Evolutionary conservation across 192 early-diverging fungal species (phyloP).

Genomic region (Coemansia sp.): DNA sequence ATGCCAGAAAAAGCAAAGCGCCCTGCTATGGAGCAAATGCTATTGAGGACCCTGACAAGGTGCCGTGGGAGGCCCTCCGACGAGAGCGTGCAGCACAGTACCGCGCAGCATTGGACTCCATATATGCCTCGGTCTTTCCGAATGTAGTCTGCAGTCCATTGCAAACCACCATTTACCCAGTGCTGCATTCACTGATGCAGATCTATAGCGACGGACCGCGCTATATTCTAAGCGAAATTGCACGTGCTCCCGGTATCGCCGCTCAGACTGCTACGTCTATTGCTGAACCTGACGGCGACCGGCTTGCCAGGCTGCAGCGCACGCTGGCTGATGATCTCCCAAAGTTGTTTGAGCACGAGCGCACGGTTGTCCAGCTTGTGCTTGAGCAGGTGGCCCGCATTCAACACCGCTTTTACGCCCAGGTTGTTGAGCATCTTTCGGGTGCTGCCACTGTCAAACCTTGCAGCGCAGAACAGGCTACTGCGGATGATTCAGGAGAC

Average conservation of each 20-base stretch:
- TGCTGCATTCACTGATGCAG: constrained; percentile 40
- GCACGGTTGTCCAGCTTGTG: constrained; percentile 28
- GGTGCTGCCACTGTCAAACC: neutral
- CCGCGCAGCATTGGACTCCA: constrained; percentile 22
- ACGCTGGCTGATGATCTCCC: constrained; percentile 40
- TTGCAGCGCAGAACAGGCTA: neutral
- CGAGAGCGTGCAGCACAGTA: constrained; percentile 12
- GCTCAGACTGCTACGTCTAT: constrained; percentile 2
- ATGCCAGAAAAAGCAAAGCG: neutral
- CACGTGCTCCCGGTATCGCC: constrained; percentile 19
- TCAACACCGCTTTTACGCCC: constrained; percentile 38
- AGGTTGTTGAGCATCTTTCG: constrained; percentile 12
- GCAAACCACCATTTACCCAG: constrained; percentile 37
- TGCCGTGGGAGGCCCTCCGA: constrained; percentile 15
- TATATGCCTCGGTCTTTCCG: constrained; percentile 28
- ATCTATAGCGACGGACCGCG: constrained; percentile 50
- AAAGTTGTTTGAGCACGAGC: constrained; percentile 47
- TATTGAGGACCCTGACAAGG: neutral
- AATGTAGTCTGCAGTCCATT: constrained; percentile 22
- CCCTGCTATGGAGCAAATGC: neutral
- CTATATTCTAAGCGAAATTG: constrained; percentile 34
- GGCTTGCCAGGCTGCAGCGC: constrained; percentile 15
- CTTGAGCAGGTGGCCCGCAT: constrained; percentile 24
- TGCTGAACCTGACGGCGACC: constrained; percentile 15
- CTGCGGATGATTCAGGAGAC: neutral